phyloP scores from a whole-genome alignment of 2,329 filamentous ascomycete species.

The Colletotrichum melonis region DNA sequence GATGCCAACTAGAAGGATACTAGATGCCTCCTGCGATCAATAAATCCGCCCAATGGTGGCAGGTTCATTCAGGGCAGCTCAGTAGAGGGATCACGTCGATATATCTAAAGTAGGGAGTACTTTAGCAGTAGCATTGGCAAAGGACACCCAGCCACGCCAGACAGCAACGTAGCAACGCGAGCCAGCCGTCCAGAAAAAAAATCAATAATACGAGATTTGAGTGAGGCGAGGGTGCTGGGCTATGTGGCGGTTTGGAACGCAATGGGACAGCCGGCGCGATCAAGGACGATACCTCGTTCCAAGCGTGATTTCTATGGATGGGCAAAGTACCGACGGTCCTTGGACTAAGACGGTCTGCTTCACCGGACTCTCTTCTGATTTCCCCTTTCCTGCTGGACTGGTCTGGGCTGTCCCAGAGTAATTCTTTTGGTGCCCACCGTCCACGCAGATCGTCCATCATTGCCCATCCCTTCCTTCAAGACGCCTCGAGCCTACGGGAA shows the following conservation, averaged over 20 bases:
- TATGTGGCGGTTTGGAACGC: constrained; percentile 28
- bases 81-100: not conserved
- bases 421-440: constrained; percentile 11
- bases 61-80: not conserved
- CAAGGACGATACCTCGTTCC: not conserved
- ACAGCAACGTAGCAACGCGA: constrained; percentile 4
- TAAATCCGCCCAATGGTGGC: not conserved
- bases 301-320: not conserved
- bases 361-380: constrained; percentile 3
- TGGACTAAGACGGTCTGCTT: not conserved
- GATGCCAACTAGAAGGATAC: not conserved
- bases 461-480: constrained; percentile 6
- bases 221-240: constrained; percentile 28
- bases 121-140: not conserved
- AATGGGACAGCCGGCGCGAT: constrained; percentile 1
- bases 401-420: constrained; percentile 8
- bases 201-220: constrained; percentile 24
- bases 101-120: not conserved
- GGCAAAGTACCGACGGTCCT: not conserved
- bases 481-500: too few species aligned
- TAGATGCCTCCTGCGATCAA: not conserved
- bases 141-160: not conserved
- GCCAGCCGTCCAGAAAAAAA: constrained; percentile 1
- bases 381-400: constrained; percentile 5
- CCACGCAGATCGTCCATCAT: constrained; percentile 14